These are phyloP conservation scores for Kurtzmaniella quercitrusa DNA, from an alignment of 1,139 yeast genomes.

Conservation along the genomic window DNA sequence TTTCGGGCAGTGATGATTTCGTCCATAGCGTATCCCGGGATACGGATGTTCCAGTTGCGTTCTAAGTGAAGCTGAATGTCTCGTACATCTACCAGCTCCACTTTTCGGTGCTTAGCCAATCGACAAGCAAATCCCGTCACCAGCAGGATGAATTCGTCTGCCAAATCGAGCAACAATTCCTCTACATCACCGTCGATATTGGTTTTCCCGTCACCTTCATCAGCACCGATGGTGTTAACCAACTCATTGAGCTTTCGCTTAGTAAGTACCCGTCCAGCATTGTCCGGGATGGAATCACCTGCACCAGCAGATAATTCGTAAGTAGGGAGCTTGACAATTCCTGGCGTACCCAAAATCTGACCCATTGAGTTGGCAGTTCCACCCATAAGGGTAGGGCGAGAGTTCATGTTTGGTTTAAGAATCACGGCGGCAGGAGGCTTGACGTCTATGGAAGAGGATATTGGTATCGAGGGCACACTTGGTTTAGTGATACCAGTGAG, in stretches of 20 bases:
- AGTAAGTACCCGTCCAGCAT: slow-evolving; percentile 77
- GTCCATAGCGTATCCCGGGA: slow-evolving; percentile 91
- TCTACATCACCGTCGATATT: slow-evolving; percentile 96
- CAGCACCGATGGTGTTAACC: slow-evolving; percentile 76
- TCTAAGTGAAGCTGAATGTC: slow-evolving; percentile 92
- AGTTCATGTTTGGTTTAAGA: slow-evolving; percentile 35
- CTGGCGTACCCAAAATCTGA: slow-evolving; percentile 69
- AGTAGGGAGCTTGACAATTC: slow-evolving; percentile 68
- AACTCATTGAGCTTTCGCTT: slow-evolving; percentile 85
- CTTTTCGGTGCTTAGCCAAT: slow-evolving; percentile 88
- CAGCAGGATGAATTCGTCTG: slow-evolving; percentile 90
- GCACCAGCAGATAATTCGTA: slow-evolving; percentile 57
- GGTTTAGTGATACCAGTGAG: slow-evolving; percentile 54
- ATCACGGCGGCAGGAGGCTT: slow-evolving; percentile 24
- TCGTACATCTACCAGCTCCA: slow-evolving; percentile 81
- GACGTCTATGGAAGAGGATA: slow-evolving; percentile 40
- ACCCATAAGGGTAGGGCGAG: slow-evolving; percentile 79
- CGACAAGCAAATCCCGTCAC: slow-evolving; percentile 93
- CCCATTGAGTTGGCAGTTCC: slow-evolving; percentile 72
- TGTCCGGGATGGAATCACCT: slow-evolving; percentile 35
- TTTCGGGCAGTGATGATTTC: slow-evolving; percentile 82
- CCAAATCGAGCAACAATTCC: slow-evolving; percentile 81
- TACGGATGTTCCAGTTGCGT: slow-evolving; percentile 90
- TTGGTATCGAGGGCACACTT: slow-evolving; percentile 65
- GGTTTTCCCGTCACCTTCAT: slow-evolving; percentile 85